Evolutionary conservation across 768 basidiomycete genomes (phyloP), one percentile per base, ranked within the genome.

Genomic region (Mycena polygramma): DNA sequence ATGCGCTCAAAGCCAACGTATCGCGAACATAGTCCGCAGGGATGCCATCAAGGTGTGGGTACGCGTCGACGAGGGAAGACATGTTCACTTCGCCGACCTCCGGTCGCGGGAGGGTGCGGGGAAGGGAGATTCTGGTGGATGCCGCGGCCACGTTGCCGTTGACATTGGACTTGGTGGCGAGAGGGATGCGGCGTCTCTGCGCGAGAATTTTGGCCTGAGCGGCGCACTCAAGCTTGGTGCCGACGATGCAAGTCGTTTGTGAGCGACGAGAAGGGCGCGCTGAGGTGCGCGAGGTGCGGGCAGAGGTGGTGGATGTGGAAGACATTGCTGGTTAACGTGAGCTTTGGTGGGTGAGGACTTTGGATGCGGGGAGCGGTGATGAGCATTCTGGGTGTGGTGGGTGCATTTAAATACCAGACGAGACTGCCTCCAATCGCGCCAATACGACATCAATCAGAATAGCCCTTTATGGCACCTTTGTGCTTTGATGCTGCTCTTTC

Each of bases 1-100:
- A 52, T 39, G 66, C 63, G 37, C 43, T 57, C 35, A 49, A 24
- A 51, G 70, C 61, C 41, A 76, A 66, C 26, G 43, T 52, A 11
- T 76, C 74, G 49, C 75, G 74, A 36, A 76, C 61, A 48, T 76
- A 76, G 15, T 73, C 66, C 19, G 72, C 70, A n/a, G 74, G 70
- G 30, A 76, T 15, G 13, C 66, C 70, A 14, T 63, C 64, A 13
- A 76, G 65, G 24, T 70, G 26, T 30, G 74, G 72, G 46, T 73
- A 73, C 37, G 72, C 70, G 11, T 59, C 30, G 14, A 63, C 59
- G 26, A 76, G 55, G 20, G 66, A 17, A 1, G 61, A 35, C 51
- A 61, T 51, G 36, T 75, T 61, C 1, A 76, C 71, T 62, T 76
- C 75, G 8, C 66, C 52, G 35, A 73, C 52, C 8, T 71, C 75